These are phyloP conservation scores for Schizochytrium sp. DNA, from an alignment of 108 stramenopile genomes.

Conservation along the genomic window DNA sequence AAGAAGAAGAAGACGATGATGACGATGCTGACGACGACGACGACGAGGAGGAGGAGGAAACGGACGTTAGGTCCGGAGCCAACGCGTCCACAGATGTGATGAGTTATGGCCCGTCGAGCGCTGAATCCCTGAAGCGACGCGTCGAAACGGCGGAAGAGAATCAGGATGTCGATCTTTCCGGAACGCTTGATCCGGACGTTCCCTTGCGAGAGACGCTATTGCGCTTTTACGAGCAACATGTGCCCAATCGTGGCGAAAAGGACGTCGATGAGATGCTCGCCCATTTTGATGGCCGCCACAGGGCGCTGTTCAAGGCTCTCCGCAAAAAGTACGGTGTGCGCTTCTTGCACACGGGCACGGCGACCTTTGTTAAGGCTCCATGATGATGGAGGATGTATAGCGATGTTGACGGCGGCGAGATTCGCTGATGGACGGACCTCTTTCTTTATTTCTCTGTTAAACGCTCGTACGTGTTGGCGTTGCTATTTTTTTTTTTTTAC, in stretches of 20 bases:
- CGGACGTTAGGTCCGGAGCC: too few relatives aligned
- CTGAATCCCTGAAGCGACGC: not conserved
- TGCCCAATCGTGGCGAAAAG: not conserved
- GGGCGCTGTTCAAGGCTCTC: constrained; percentile 2
- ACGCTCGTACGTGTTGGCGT: too few relatives aligned
- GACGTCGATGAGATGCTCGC: not conserved
- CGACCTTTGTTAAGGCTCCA: too few relatives aligned
- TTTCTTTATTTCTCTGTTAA: too few relatives aligned
- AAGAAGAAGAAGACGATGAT: not conserved
- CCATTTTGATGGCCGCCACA: not conserved
- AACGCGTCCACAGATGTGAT: not conserved
- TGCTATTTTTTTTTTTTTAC: too few relatives aligned
- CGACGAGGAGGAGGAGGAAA: too few relatives aligned
- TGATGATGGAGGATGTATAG: too few relatives aligned
- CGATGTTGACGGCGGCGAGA: too few relatives aligned
- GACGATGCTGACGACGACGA: not conserved
- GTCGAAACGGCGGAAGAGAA: too few relatives aligned
- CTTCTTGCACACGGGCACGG: not conserved
- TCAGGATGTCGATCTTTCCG: not conserved
- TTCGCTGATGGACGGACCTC: too few relatives aligned
- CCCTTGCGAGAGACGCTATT: not conserved
- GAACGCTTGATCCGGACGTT: not conserved
- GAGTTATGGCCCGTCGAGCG: not conserved
- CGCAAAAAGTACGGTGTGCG: constrained; percentile 4
- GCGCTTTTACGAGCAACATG: not conserved